Evolutionary conservation across 352 stramenopile genomes (phyloP).

Genomic region (Phytopythium ostracodes): DNA sequence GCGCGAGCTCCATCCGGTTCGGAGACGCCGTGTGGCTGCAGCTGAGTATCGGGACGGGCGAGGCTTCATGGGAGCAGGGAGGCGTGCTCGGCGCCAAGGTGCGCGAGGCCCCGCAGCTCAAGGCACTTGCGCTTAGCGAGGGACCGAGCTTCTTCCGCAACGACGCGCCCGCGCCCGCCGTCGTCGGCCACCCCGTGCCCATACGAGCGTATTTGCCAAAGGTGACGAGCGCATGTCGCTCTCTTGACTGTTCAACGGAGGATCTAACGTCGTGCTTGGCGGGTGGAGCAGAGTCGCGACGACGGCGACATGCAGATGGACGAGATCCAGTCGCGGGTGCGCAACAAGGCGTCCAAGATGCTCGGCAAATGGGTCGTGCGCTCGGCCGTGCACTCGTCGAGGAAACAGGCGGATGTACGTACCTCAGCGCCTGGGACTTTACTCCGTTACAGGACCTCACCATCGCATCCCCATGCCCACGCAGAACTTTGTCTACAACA

Average conservation of each 20-base stretch:
- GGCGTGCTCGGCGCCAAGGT: slow-evolving; percentile 74
- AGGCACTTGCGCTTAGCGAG: slow-evolving; percentile 47
- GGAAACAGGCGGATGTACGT: slow-evolving; percentile 49
- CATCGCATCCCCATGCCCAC: too few species aligned
- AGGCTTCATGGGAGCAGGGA: slow-evolving; percentile 69
- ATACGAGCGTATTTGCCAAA: slow-evolving; percentile 71
- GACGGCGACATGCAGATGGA: slow-evolving; percentile 71
- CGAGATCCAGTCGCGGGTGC: slow-evolving; percentile 71
- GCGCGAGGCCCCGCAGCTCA: slow-evolving; percentile 62
- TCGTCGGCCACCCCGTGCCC: slow-evolving; percentile 56
- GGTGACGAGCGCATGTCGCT: slow-evolving; percentile 16
- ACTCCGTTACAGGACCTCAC: too few species aligned
- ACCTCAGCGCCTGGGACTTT: not conserved
- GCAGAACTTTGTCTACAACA: slow-evolving; percentile 81
- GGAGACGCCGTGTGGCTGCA: slow-evolving; percentile 78
- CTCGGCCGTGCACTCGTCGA: slow-evolving; percentile 40
- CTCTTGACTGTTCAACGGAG: not conserved
- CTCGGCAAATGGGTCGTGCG: slow-evolving; percentile 77
- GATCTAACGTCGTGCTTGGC: not conserved
- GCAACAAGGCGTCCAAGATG: slow-evolving; percentile 75
- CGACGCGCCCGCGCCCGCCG: slow-evolving; percentile 30
- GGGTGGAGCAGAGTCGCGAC: slow-evolving; percentile 42
- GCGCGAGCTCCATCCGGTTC: slow-evolving; percentile 62
- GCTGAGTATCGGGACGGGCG: slow-evolving; percentile 56
- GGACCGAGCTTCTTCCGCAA: slow-evolving; percentile 42